These are phyloP conservation scores for Scheffersomyces lignosus DNA, from an alignment of 805 yeast species.

Conservation along the genomic window DNA sequence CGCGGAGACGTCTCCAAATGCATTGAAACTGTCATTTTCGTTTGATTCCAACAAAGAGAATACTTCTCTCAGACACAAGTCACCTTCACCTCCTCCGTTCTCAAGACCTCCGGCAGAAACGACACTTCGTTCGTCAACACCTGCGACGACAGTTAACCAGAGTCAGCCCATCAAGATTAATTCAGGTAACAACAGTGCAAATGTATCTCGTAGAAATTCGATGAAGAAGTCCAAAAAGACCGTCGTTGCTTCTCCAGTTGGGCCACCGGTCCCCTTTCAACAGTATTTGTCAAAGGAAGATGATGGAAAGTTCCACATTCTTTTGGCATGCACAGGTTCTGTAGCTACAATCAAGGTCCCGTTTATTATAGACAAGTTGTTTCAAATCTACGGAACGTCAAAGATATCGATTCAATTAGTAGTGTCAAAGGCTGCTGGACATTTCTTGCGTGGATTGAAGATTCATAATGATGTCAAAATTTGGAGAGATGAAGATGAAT, in stretches of 20 bases:
- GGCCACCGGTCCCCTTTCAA: constrained; percentile 73
- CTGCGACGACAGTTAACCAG: neutral
- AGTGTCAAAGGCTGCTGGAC: constrained; percentile 82
- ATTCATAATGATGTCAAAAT: constrained; percentile 69
- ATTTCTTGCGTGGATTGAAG: constrained; percentile 57
- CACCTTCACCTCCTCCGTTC: constrained; percentile 4
- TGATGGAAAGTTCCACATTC: constrained; percentile 82
- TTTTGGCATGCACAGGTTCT: constrained; percentile 92
- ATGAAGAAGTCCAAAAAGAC: constrained; percentile 47
- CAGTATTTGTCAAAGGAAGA: constrained; percentile 70
- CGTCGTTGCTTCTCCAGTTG: constrained; percentile 54
- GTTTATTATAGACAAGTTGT: constrained; percentile 79
- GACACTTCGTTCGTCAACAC: constrained; percentile 16
- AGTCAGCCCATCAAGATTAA: constrained; percentile 22
- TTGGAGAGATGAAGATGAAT: constrained; percentile 94
- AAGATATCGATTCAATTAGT: constrained; percentile 82
- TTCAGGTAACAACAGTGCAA: constrained; percentile 3
- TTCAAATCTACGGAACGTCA: constrained; percentile 68
- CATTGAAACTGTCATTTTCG: constrained; percentile 6
- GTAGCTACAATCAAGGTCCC: constrained; percentile 97
- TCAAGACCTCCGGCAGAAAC: constrained; percentile 12
- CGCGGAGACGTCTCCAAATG: constrained; percentile 8
- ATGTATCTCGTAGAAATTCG: constrained; percentile 21
- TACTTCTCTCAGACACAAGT: constrained; percentile 2
- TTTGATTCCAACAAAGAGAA: constrained; percentile 3